A percentile compares a stretch with the other conserved stretches of the same genome.
These are phyloP conservation scores for Candida corydali DNA, from an alignment of 805 yeast species.

Conservation along the genomic window DNA sequence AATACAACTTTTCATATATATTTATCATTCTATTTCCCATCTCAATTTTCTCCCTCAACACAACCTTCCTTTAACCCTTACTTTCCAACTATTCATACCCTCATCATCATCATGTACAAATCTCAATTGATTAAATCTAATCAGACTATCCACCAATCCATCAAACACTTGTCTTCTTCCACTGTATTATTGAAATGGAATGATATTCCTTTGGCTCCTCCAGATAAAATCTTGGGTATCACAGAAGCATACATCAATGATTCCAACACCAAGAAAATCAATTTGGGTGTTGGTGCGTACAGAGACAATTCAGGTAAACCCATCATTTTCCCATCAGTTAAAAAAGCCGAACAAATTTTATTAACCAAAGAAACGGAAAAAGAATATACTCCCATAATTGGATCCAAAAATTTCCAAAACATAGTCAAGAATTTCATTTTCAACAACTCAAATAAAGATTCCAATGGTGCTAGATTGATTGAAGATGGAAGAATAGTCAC, in stretches of 20 bases:
- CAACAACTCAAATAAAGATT: conserved; percentile 52
- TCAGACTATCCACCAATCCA: background rate
- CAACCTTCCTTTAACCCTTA: too few relatives aligned
- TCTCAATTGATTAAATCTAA: conserved; percentile 8
- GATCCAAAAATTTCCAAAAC: conserved; percentile 62
- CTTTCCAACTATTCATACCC: too few relatives aligned
- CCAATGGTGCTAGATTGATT: conserved; percentile 52
- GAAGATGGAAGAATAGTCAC: conserved; percentile 67
- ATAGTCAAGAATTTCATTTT: conserved; percentile 70
- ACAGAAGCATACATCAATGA: conserved; percentile 73
- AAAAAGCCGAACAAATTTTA: conserved; percentile 56
- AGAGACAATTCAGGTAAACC: conserved; percentile 86
- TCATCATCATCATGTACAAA: conserved; percentile 10
- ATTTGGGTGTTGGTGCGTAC: conserved; percentile 89
- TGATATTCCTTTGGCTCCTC: conserved; percentile 55
- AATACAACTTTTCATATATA: too few relatives aligned
- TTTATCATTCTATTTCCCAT: too few relatives aligned
- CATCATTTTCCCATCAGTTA: conserved; percentile 77
- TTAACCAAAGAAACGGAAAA: conserved; percentile 55
- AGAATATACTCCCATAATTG: conserved; percentile 85
- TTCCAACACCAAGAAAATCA: conserved; percentile 50
- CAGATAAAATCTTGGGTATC: conserved; percentile 83
- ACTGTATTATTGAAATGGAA: conserved; percentile 17
- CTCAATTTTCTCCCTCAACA: too few relatives aligned
- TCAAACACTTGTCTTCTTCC: conserved; percentile 7